Conservation (phyloP, 2,329 filamentous ascomycete species). For the Cordyceps pruinosa region DNA sequence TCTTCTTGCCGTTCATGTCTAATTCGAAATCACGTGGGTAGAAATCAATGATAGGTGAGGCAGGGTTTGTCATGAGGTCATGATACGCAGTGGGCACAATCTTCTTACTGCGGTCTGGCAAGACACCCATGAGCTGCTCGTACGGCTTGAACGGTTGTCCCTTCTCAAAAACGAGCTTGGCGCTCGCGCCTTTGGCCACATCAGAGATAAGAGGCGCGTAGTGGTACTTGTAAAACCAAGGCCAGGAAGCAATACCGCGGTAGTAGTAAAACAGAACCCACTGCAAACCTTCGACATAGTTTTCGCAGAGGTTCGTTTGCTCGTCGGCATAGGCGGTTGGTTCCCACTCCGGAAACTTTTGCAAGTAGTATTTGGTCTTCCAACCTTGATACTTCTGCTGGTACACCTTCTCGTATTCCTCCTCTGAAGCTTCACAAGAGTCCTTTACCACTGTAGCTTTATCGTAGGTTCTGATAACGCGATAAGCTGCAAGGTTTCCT, state of each 20-base stretch:
- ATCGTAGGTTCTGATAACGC: constrained; percentile 85
- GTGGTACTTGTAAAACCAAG: constrained; percentile 96
- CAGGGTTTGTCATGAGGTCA: constrained; percentile 81
- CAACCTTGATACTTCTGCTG: constrained; percentile 83
- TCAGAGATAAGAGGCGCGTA: constrained; percentile 98
- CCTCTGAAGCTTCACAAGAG: constrained; percentile 70
- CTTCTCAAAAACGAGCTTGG: constrained; percentile 84
- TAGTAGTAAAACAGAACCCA: constrained; percentile 99
- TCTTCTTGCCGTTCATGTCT: constrained; percentile 99
- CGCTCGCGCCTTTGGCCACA: constrained; percentile 78
- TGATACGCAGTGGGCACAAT: constrained; percentile 87
- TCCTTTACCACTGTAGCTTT: constrained; percentile 80
- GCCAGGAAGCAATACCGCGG: constrained; percentile 92
- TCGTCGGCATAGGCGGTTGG: constrained; percentile 68
- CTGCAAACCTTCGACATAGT: constrained; percentile 94
- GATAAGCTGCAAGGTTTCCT: constrained; percentile 75
- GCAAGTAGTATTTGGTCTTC: constrained; percentile 90
- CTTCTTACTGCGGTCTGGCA: constrained; percentile 94
- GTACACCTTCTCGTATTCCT: constrained; percentile 76
- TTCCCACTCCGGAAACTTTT: constrained; percentile 83
- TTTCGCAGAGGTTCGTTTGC: constrained; percentile 77
- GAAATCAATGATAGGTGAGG: constrained; percentile 94
- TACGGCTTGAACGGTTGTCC: constrained; percentile 93
- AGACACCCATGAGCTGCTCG: constrained; percentile 95
- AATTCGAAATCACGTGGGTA: constrained; percentile 95